Conservation (phyloP, 768 basidiomycete species). For the Suillus decipiens region DNA sequence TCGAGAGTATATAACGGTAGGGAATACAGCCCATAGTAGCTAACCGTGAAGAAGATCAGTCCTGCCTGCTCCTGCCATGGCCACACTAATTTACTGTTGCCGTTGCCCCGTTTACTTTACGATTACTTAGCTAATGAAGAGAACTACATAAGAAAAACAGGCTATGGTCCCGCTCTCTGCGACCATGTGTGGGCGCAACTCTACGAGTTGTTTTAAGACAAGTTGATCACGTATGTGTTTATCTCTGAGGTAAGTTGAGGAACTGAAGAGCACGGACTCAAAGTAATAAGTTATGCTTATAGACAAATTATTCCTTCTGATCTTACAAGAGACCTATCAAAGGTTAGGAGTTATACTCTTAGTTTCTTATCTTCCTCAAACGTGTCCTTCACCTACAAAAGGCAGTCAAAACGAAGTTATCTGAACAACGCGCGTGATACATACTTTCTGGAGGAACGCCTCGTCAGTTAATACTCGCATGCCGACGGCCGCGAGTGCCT, state of each 20-base stretch:
- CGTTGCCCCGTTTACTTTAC: too few relatives aligned
- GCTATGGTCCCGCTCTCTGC: neutral
- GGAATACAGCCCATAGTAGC: too few relatives aligned
- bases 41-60: too few relatives aligned
- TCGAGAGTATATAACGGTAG: too few relatives aligned
- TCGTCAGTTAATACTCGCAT: conserved; percentile 65
- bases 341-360: conserved; percentile 4
- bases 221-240: neutral
- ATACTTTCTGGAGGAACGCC: conserved; percentile 53
- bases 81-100: too few relatives aligned
- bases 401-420: neutral
- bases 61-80: too few relatives aligned
- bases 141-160: too few relatives aligned
- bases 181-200: neutral
- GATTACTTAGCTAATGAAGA: too few relatives aligned
- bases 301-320: neutral
- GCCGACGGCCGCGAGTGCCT: conserved; percentile 66
- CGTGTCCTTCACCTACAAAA: conserved; percentile 40
- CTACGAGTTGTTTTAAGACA: neutral
- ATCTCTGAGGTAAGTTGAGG: neutral
- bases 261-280: neutral
- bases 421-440: conserved; percentile 13
- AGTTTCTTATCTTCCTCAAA: conserved; percentile 42
- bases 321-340: neutral
- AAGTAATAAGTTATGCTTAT: neutral